phyloP scores from a whole-genome alignment of 352 stramenopile species.

The Phytopythium montanum region DNA sequence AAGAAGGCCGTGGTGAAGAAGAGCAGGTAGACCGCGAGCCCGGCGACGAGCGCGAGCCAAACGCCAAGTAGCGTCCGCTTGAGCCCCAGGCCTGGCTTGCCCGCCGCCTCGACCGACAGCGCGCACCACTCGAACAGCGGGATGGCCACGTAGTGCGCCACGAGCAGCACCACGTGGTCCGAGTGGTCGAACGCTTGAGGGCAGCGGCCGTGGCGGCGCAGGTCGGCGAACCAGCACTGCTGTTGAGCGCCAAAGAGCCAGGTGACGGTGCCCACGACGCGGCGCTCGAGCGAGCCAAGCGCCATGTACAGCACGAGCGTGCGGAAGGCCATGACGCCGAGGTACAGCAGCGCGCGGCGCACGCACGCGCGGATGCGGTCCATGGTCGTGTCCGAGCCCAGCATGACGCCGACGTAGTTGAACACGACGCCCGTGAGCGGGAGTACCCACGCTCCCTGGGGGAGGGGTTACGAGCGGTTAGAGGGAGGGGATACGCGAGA shows the following conservation, averaged over 20 bases:
- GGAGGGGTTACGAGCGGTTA: background rate
- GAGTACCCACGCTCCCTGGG: slow-evolving; percentile 58
- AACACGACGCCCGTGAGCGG: slow-evolving; percentile 53
- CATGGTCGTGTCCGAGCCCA: slow-evolving; percentile 43
- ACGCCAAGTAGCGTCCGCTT: slow-evolving; percentile 46
- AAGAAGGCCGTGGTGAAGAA: slow-evolving; percentile 72
- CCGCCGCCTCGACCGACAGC: slow-evolving; percentile 40
- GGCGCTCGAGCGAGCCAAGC: slow-evolving; percentile 49
- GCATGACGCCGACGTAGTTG: slow-evolving; percentile 70
- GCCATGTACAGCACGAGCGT: slow-evolving; percentile 66
- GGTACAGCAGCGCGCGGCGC: slow-evolving; percentile 54
- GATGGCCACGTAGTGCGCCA: slow-evolving; percentile 70
- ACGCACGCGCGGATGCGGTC: slow-evolving; percentile 48
- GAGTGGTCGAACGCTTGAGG: slow-evolving; percentile 65
- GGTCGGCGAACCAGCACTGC: slow-evolving; percentile 54
- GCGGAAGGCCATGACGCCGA: slow-evolving; percentile 55
- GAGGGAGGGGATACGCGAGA: background rate
- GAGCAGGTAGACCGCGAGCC: slow-evolving; percentile 43
- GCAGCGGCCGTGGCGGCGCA: slow-evolving; percentile 53
- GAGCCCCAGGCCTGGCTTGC: slow-evolving; percentile 16
- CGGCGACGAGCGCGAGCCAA: slow-evolving; percentile 40
- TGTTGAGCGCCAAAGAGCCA: slow-evolving; percentile 11
- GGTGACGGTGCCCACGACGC: slow-evolving; percentile 31
- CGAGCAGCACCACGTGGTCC: slow-evolving; percentile 74
- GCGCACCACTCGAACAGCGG: slow-evolving; percentile 76